Evolutionary conservation across 2,329 filamentous ascomycete species (phyloP).

Genomic region (Fusarium pseudonygamai): DNA sequence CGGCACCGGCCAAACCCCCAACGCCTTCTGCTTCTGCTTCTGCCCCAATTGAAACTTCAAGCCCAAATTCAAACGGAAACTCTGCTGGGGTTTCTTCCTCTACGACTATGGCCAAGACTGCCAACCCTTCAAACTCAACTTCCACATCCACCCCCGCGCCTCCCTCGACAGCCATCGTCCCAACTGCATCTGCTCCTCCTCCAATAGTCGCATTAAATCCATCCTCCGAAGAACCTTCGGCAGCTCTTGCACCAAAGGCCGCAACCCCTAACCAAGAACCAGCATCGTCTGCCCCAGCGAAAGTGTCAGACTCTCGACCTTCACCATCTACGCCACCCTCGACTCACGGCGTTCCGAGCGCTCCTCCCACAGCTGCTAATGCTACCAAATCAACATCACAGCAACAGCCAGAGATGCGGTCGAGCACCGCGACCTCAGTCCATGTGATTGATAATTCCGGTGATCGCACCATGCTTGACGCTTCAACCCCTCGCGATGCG

Average conservation of each 20-base stretch:
- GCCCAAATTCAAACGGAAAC: conserved; percentile 3
- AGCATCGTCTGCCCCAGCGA: conserved; percentile 7
- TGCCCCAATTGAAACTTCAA: neutral
- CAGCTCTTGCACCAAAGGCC: conserved; percentile 1
- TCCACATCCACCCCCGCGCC: conserved; percentile 22
- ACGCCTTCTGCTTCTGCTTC: conserved; percentile 4
- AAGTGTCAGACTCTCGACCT: conserved; percentile 12
- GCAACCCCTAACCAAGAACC: conserved; percentile 10
- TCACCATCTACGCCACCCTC: conserved; percentile 36
- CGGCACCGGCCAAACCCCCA: neutral
- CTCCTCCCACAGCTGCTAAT: conserved; percentile 12
- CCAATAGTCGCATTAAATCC: conserved; percentile 5
- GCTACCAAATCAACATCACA: conserved; percentile 23
- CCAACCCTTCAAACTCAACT: conserved; percentile 16
- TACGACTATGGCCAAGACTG: neutral
- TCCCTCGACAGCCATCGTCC: conserved; percentile 1
- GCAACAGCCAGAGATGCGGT: conserved; percentile 32
- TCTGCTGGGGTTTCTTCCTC: conserved; percentile 4
- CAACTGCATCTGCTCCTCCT: conserved; percentile 2
- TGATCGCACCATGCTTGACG: conserved; percentile 39
- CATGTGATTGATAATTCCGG: conserved; percentile 19
- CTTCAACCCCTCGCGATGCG: conserved; percentile 14
- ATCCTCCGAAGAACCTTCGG: conserved; percentile 8
- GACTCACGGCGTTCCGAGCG: conserved; percentile 12
- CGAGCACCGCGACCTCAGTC: conserved; percentile 16